These are phyloP conservation scores for Hyaloscypha bicolor DNA, from an alignment of 495 filamentous ascomycete genomes.

Conservation along the genomic window DNA sequence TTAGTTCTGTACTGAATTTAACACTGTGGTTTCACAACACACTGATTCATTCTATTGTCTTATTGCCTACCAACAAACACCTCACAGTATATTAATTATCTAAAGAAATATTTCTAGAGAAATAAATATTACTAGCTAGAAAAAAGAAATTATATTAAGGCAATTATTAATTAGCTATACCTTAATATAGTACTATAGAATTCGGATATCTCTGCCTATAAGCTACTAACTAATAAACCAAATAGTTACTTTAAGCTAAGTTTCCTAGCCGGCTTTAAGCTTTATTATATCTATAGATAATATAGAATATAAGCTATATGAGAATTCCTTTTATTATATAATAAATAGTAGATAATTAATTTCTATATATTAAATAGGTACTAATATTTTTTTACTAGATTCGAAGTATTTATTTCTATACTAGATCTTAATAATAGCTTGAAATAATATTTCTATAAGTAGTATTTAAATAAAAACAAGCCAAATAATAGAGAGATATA, in stretches of 20 bases:
- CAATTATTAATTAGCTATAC: slow-evolving; percentile 5
- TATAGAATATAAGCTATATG: slow-evolving; percentile 36
- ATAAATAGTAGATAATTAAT: slow-evolving; percentile 31
- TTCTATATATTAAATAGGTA: slow-evolving; percentile 15
- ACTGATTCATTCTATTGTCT: too few relatives aligned
- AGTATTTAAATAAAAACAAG: slow-evolving; percentile 40
- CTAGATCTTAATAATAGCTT: slow-evolving; percentile 34
- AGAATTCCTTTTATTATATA: slow-evolving; percentile 20
- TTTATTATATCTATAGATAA: slow-evolving; percentile 39
- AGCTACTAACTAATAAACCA: slow-evolving; percentile 1
- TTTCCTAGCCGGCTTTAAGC: slow-evolving; percentile 9
- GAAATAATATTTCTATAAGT: slow-evolving; percentile 30
- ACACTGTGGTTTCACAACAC: too few relatives aligned
- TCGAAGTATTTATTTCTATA: slow-evolving; percentile 13
- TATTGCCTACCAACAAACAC: too few relatives aligned
- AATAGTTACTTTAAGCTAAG: not conserved
- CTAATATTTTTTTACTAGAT: not conserved
- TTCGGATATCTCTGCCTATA: not conserved
- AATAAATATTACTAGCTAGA: slow-evolving; percentile 1
- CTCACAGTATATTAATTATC: slow-evolving; percentile 13
- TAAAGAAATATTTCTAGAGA: slow-evolving; percentile 14
- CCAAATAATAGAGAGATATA: slow-evolving; percentile 42
- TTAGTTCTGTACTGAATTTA: too few relatives aligned
- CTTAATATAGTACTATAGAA: slow-evolving; percentile 5
- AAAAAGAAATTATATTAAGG: too few relatives aligned